Conservation (phyloP, 805 yeast species). For the Cyberlindnera japonica region DNA sequence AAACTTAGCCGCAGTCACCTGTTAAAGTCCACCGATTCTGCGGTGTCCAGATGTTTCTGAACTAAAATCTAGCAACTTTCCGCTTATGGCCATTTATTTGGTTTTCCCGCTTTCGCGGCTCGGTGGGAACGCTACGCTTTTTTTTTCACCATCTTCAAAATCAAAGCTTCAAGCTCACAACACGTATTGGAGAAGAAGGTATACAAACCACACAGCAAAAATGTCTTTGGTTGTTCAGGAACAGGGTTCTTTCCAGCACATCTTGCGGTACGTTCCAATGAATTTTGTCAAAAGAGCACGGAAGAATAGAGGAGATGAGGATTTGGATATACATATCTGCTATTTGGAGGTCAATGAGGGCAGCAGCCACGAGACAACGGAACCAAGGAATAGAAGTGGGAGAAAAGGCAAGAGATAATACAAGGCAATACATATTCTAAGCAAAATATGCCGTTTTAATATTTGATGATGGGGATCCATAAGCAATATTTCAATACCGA, state of each 20-base stretch:
- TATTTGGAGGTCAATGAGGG: too few relatives aligned
- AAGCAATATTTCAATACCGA: too few relatives aligned
- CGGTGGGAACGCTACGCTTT: slow-evolving; percentile 10
- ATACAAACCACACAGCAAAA: slow-evolving; percentile 20
- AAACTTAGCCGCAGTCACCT: slow-evolving; percentile 1
- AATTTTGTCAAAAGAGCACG: slow-evolving; percentile 1
- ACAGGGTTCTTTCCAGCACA: slow-evolving; percentile 99
- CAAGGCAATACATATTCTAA: too few relatives aligned
- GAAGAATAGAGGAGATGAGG: background rate
- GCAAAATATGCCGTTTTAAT: too few relatives aligned
- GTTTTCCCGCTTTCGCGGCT: slow-evolving; percentile 1
- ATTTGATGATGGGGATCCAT: too few relatives aligned
- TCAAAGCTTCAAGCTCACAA: slow-evolving; percentile 14
- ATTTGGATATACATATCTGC: too few relatives aligned
- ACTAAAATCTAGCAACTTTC: slow-evolving; percentile 1
- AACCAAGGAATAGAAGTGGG: background rate
- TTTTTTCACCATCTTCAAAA: slow-evolving; percentile 22
- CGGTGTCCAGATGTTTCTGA: slow-evolving; percentile 7
- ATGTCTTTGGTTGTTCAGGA: slow-evolving; percentile 99
- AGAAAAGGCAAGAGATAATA: too few relatives aligned
- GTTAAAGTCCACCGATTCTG: background rate
- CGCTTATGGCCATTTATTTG: slow-evolving; percentile 4
- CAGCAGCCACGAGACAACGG: too few relatives aligned
- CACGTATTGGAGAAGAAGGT: slow-evolving; percentile 5
- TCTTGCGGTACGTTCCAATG: slow-evolving; percentile 85